These are phyloP conservation scores for Oxytropis ochrocephala DNA, from an alignment of 306 rosid species.

Conservation along the genomic window DNA sequence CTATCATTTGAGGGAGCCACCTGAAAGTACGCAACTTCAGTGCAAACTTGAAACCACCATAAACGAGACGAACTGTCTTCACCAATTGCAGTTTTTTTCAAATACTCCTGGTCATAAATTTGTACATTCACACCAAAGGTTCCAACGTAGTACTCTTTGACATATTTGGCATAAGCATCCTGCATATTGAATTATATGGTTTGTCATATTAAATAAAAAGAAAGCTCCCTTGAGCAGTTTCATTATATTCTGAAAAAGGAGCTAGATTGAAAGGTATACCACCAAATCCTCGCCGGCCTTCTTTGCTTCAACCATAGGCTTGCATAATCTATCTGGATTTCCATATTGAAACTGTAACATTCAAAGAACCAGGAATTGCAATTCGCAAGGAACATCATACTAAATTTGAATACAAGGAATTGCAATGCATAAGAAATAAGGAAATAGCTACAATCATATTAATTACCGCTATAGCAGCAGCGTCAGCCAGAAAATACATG, in stretches of 20 bases:
- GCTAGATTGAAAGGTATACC: slow-evolving; percentile 48
- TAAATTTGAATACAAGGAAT: slow-evolving; percentile 3
- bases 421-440: not conserved
- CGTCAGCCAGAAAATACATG: slow-evolving; percentile 79
- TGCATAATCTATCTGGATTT: slow-evolving; percentile 79
- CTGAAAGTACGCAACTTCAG: slow-evolving; percentile 95
- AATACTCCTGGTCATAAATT: slow-evolving; percentile 57
- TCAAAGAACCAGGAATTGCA: slow-evolving; percentile 6
- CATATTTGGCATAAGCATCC: slow-evolving; percentile 82
- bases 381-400: not conserved
- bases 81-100: slow-evolving; percentile 52
- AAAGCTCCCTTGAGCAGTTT: not conserved
- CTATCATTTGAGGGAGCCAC: slow-evolving; percentile 93
- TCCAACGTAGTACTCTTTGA: slow-evolving; percentile 61
- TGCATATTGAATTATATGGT: slow-evolving; percentile 31
- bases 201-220: not conserved
- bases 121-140: slow-evolving; percentile 39
- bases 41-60: slow-evolving; percentile 99
- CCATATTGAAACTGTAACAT: slow-evolving; percentile 91
- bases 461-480: slow-evolving; percentile 69
- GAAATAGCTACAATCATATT: slow-evolving; percentile 14
- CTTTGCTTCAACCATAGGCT: slow-evolving; percentile 81
- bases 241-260: slow-evolving; percentile 16
- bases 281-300: slow-evolving; percentile 67
- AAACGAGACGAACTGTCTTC: slow-evolving; percentile 54